Evolutionary conservation across 805 yeast species (phyloP).

Genomic region (Metschnikowia lunata): DNA sequence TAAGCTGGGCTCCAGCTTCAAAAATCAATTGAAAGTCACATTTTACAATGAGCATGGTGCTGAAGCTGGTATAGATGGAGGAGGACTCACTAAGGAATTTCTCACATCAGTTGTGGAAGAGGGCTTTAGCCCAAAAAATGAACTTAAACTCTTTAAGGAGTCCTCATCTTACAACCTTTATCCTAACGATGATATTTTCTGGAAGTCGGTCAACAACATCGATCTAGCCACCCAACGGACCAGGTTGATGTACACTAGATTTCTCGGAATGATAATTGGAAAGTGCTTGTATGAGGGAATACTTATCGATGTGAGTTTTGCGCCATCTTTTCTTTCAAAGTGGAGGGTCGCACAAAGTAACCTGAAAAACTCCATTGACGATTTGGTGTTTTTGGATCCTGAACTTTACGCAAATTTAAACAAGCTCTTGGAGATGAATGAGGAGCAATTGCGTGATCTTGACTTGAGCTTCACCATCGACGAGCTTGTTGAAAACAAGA

Average conservation of each 20-base stretch:
- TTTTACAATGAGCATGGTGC: conserved; percentile 64
- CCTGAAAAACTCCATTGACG: conserved; percentile 67
- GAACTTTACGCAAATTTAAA: conserved; percentile 62
- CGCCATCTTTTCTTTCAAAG: conserved; percentile 75
- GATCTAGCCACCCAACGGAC: conserved; percentile 26
- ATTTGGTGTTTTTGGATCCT: conserved; percentile 64
- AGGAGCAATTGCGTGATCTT: conserved; percentile 51
- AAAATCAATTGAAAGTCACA: conserved; percentile 54
- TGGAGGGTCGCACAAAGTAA: conserved; percentile 47
- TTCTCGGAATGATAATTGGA: conserved; percentile 81
- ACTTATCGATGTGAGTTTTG: conserved; percentile 76
- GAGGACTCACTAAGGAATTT: conserved; percentile 91
- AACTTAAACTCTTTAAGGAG: conserved; percentile 35
- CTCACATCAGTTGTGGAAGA: conserved; percentile 67
- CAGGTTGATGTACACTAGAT: conserved; percentile 40
- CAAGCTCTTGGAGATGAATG: conserved; percentile 53
- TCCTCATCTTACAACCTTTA: conserved; percentile 57
- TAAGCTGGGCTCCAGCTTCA: conserved; percentile 50
- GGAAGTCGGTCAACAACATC: conserved; percentile 28
- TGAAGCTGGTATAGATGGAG: conserved; percentile 97
- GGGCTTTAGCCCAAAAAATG: conserved; percentile 48
- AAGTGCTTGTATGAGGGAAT: conserved; percentile 84
- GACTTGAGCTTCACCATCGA: conserved; percentile 66
- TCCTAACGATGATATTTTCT: conserved; percentile 60
- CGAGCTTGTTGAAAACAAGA: conserved; percentile 39